phyloP scores from a whole-genome alignment of 495 filamentous ascomycete species.

The Saxispiralis lemnorum region DNA sequence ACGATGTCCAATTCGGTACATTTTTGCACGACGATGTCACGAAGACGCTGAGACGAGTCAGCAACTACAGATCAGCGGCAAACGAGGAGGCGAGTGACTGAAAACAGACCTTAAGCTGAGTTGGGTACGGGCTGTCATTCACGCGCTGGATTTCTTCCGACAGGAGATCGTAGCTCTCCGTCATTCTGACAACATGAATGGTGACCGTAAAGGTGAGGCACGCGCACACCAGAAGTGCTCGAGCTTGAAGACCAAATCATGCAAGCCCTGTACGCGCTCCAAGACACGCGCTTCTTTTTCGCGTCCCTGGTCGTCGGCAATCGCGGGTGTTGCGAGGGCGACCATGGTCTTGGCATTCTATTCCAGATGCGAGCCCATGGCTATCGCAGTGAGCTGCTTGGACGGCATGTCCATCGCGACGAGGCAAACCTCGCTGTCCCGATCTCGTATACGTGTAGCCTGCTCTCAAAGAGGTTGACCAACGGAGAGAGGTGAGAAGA shows the following conservation, averaged over 20 bases:
- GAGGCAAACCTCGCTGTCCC: too few species aligned
- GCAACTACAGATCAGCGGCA: background rate
- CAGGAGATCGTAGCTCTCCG: background rate
- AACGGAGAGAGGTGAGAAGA: too few species aligned
- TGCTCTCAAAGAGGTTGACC: too few species aligned
- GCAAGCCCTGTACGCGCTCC: slow-evolving; percentile 11
- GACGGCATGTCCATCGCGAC: too few species aligned
- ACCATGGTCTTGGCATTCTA: background rate
- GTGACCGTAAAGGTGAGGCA: background rate
- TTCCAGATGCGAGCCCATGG: too few species aligned
- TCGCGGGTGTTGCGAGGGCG: background rate
- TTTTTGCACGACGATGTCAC: slow-evolving; percentile 10
- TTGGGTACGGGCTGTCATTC: slow-evolving; percentile 10
- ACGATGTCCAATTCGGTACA: slow-evolving; percentile 6
- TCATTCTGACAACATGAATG: background rate
- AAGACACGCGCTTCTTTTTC: background rate
- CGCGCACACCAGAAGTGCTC: background rate
- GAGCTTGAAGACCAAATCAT: background rate
- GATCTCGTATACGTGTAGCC: too few species aligned
- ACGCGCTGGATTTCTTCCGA: slow-evolving; percentile 8
- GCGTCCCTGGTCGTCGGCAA: background rate
- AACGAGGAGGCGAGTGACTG: too few species aligned
- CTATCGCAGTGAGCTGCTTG: too few species aligned
- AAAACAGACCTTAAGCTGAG: slow-evolving; percentile 10
- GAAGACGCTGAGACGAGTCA: slow-evolving; percentile 13